Percentiles rank a stretch among this genome's conserved stretches.
These are phyloP conservation scores for Chlorella sp. DNA, from an alignment of 139 green algal species.

Conservation along the genomic window DNA sequence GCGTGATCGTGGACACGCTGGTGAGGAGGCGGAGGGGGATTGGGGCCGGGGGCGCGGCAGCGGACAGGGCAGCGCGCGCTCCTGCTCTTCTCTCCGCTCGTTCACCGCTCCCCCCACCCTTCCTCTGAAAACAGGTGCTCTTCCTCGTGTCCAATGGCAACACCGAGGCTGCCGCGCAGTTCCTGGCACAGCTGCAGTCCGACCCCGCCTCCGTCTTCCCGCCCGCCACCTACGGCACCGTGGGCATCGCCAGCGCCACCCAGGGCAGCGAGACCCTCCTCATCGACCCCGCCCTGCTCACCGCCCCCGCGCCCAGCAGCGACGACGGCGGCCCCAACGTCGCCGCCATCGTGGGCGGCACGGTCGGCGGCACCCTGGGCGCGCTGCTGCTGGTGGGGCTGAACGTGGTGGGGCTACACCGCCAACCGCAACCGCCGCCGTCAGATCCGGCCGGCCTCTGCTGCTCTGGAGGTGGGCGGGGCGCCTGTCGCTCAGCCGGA, in stretches of 20 bases:
- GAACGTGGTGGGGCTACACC: too few species aligned
- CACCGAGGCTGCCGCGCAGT: background rate
- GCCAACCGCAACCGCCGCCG: too few species aligned
- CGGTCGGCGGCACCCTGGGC: too few species aligned
- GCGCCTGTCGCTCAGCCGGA: too few species aligned
- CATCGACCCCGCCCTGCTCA: background rate
- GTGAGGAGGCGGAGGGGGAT: slow-evolving; percentile 1
- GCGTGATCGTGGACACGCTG: background rate
- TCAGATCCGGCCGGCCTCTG: too few species aligned
- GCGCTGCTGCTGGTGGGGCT: too few species aligned
- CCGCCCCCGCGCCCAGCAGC: background rate
- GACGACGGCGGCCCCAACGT: background rate
- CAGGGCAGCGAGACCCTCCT: background rate
- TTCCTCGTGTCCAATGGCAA: slow-evolving; percentile 8
- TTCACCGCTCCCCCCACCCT: background rate
- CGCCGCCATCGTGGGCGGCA: background rate
- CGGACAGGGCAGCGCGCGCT: too few species aligned
- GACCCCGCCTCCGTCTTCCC: background rate
- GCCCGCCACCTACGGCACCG: background rate
- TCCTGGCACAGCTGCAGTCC: background rate
- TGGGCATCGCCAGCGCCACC: background rate
- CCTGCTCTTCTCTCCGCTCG: background rate
- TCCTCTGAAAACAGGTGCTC: too few species aligned
- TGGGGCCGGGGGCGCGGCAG: too few species aligned
- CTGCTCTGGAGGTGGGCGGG: too few species aligned